Base-by-base conservation (phyloP, 768 basidiomycete species). In the Phaffia tasmanica region DNA sequence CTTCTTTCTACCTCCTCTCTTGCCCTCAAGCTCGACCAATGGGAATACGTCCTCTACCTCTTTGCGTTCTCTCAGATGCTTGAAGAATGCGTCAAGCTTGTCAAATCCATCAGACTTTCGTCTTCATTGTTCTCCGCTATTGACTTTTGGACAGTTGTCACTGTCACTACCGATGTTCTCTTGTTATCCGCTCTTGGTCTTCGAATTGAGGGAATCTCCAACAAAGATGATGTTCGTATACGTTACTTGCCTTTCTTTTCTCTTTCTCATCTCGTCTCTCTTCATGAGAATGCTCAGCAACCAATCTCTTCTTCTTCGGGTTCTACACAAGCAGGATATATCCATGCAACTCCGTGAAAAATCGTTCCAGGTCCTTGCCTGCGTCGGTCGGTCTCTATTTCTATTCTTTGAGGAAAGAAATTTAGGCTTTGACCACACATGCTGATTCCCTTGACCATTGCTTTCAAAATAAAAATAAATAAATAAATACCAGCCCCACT, bases 301-400 rank as follows among this genome's bases (percentile, higher is more conserved):
- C 3, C 46, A 19, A 64, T 46, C 5, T 19, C 57, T 42, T 55
- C 3, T 19, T 25, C 29, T 6, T 9, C 1, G 59, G 27, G 19
- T 1, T 47, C 29, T 35, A 42, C 32, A 14, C n/a, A 11, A 21
- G 5, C n/a, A 35, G 48, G 71, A 75, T 8, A 60, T 70, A 27
- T 73, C 72, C 80, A 81, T 62, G 70, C 51, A 72, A 8, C 67
- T 74, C 16, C 75, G 75, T 47, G 71, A 89, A 19, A 80, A 75
- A 66, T 93, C 91, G 75, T 97, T 95, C 78, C 90, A 93, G 73
- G 81, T 89, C 32, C 78, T 95, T 49, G 89, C 88, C 78, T 90
- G 86, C 75, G 89, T 87, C 7, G 83, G 89, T 1, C 90, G 89
- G 0, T 81, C 94, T 59, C 86, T 93, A 55, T 94, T 42, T 55